These are phyloP conservation scores for Puccinia novopanici DNA, from an alignment of 1,284 basidiomycete species.

Conservation along the genomic window DNA sequence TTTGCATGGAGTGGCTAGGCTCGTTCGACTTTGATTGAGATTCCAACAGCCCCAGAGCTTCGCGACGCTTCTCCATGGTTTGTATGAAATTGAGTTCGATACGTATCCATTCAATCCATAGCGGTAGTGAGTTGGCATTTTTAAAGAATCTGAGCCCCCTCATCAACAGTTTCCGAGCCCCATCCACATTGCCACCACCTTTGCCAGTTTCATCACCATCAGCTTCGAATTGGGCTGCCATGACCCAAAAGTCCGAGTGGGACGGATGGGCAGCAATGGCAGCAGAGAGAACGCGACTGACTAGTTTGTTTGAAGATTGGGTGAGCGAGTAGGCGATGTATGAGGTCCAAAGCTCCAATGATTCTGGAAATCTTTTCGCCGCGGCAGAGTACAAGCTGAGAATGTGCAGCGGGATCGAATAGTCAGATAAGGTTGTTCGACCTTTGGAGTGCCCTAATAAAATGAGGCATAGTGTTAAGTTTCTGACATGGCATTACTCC, in stretches of 20 bases:
- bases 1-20: conserved; percentile 16
- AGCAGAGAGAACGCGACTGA: conserved; percentile 55
- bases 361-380: conserved; percentile 56
- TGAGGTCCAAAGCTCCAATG: conserved; percentile 55
- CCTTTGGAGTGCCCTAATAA: conserved; percentile 48
- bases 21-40: conserved; percentile 32
- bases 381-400: conserved; percentile 55
- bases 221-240: conserved; percentile 56
- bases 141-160: conserved; percentile 56
- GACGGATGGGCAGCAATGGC: conserved; percentile 57
- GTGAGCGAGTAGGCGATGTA: conserved; percentile 55
- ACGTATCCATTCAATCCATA: conserved; percentile 57
- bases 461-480: background rate
- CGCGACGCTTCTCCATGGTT: conserved; percentile 53
- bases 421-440: conserved; percentile 56
- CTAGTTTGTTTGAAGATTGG: conserved; percentile 54
- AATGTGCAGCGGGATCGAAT: conserved; percentile 57
- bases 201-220: conserved; percentile 56
- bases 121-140: conserved; percentile 49
- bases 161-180: conserved; percentile 56
- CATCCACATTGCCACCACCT: conserved; percentile 57
- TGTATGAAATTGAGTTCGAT: conserved; percentile 57
- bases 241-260: conserved; percentile 55
- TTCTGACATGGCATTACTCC: background rate
- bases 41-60: conserved; percentile 54